Evolutionary conservation across 345 rosid genomes (phyloP).

Genomic region (Euclidium syriacum): DNA sequence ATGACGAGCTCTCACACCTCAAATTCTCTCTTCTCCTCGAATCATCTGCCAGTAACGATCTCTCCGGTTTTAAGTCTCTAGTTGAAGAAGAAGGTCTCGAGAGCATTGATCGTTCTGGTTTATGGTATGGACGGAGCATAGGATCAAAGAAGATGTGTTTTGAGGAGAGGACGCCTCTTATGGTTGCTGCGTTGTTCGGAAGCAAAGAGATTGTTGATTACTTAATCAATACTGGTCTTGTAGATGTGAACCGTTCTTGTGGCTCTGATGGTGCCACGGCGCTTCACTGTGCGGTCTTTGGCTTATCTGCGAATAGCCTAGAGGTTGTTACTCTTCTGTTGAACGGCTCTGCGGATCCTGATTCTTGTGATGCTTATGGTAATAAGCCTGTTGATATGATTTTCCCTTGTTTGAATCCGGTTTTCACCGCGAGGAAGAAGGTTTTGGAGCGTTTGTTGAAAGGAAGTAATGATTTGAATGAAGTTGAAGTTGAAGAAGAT

Average conservation of each 20-base stretch:
- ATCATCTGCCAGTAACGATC: constrained; percentile 65
- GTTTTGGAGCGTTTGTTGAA: constrained; percentile 47
- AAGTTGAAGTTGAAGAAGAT: constrained; percentile 33
- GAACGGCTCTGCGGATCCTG: constrained; percentile 57
- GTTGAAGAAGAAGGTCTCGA: constrained; percentile 49
- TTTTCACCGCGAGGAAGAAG: constrained; percentile 46
- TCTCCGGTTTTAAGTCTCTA: constrained; percentile 48
- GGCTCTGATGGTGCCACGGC: constrained; percentile 79
- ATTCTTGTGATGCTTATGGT: constrained; percentile 54
- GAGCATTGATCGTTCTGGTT: constrained; percentile 44
- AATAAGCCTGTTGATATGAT: constrained; percentile 55
- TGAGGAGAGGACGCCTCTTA: constrained; percentile 78
- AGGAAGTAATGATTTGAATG: constrained; percentile 32
- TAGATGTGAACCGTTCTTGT: constrained; percentile 53
- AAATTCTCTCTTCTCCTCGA: constrained; percentile 58
- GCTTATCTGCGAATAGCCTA: constrained; percentile 47
- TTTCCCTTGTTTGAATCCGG: constrained; percentile 32
- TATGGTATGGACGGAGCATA: constrained; percentile 73
- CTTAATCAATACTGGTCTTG: constrained; percentile 43
- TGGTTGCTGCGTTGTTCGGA: constrained; percentile 87
- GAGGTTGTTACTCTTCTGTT: constrained; percentile 66
- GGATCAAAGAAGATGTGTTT: constrained; percentile 63
- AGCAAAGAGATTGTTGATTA: constrained; percentile 61
- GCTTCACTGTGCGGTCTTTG: constrained; percentile 77
- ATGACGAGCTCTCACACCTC: constrained; percentile 24